These are phyloP conservation scores for Rachicladosporium sp. DNA, from an alignment of 2,329 filamentous ascomycete genomes.

Conservation along the genomic window DNA sequence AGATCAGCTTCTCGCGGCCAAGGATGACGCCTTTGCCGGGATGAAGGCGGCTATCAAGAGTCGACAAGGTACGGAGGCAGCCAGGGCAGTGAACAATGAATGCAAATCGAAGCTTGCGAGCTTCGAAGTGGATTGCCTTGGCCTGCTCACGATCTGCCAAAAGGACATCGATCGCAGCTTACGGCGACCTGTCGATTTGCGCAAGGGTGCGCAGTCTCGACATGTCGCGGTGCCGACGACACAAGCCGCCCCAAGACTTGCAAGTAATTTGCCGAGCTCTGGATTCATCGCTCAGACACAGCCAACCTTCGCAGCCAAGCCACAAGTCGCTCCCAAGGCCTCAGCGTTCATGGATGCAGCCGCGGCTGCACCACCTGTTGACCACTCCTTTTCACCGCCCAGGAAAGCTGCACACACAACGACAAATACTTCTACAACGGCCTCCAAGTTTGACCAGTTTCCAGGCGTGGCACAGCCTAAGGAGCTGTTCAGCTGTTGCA, in stretches of 20 bases:
- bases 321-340: too few species aligned
- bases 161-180: slow-evolving; percentile 11
- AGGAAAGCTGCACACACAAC: too few species aligned
- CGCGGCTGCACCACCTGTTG: too few species aligned
- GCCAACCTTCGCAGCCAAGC: neutral
- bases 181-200: slow-evolving; percentile 3
- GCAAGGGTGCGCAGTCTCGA: neutral
- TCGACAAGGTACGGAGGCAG: slow-evolving; percentile 9
- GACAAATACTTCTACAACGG: too few species aligned
- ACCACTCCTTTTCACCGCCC: too few species aligned
- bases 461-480: slow-evolving; percentile 6
- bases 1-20: slow-evolving; percentile 9
- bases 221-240: slow-evolving; percentile 19
- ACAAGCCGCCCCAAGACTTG: slow-evolving; percentile 9
- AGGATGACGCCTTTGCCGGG: slow-evolving; percentile 2
- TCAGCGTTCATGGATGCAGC: too few species aligned
- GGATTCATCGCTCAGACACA: slow-evolving; percentile 24
- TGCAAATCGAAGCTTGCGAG: slow-evolving; percentile 13
- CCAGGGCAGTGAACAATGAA: slow-evolving; percentile 15
- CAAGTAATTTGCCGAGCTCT: slow-evolving; percentile 9
- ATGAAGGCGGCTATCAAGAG: slow-evolving; percentile 13
- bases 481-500: slow-evolving; percentile 24
- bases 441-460: slow-evolving; percentile 4
- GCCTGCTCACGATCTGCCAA: slow-evolving; percentile 12
- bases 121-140: slow-evolving; percentile 16